Evolutionary conservation across 176 grass and related monocot genomes (phyloP).

Genomic region (Eragrostis curvula): DNA sequence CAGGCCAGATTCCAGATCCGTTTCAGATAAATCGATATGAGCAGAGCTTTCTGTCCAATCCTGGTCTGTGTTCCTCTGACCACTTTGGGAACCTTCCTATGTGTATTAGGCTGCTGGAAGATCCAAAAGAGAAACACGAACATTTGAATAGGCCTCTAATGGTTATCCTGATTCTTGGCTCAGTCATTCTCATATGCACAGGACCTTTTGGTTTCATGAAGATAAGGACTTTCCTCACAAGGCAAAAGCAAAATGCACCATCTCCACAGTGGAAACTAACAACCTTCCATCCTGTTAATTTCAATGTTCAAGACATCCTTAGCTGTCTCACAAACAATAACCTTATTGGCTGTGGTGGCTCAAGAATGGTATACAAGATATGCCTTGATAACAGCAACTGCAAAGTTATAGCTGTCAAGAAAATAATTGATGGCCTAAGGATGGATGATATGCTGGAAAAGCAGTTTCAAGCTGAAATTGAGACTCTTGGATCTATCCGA

Average conservation of each 20-base stretch:
- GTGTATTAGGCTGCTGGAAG: neutral
- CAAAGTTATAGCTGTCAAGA: constrained; percentile 53
- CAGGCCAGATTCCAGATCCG: constrained; percentile 35
- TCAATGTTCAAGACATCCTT: constrained; percentile 21
- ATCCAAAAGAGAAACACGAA: neutral
- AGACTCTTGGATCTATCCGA: constrained; percentile 58
- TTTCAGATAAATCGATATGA: neutral
- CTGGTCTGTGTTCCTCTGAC: constrained; percentile 36
- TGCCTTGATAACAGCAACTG: neutral
- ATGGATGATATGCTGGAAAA: constrained; percentile 35
- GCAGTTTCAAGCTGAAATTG: constrained; percentile 58
- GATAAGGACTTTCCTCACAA: neutral
- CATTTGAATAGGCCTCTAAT: constrained; percentile 6
- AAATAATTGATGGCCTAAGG: constrained; percentile 39
- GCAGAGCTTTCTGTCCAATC: constrained; percentile 38
- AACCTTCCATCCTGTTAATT: constrained; percentile 39
- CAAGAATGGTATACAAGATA: constrained; percentile 52
- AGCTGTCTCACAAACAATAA: neutral
- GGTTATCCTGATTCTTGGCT: constrained; percentile 30
- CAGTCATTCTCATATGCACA: neutral
- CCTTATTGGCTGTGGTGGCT: constrained; percentile 41
- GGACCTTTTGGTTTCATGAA: neutral
- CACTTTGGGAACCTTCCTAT: neutral
- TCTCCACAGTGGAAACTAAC: neutral
- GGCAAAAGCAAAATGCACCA: neutral